Base-by-base conservation (phyloP, 2,329 filamentous ascomycete species). In the Alternaria postmessia region DNA sequence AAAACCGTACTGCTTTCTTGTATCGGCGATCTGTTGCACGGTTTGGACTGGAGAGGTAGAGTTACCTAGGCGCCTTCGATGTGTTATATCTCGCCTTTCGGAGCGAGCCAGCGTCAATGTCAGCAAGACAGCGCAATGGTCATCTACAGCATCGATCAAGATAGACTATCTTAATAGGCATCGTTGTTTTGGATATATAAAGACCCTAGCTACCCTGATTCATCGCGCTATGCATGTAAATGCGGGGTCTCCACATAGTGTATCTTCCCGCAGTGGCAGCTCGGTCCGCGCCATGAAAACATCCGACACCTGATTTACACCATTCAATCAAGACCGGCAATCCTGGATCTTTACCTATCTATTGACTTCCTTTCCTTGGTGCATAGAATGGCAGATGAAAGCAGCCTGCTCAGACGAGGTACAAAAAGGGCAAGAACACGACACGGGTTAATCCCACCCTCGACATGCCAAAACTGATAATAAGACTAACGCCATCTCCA, bases 231-330 rank as follows among this genome's bases (percentile, higher is more conserved):
- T 32, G 20, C 16, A n/a, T 52, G 30, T 34, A 59, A 38, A 46
- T 55, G 57, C 38, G 57, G 57, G 57, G 57, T 59, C 51, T 47
- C 57, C 57, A 59, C 57, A 59, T 51, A 24, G 41, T 30, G 43
- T 39, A 18, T 44, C 18, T 20, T 5, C 22, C 24, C 1, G 16
- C 9, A 41, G 28, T 34, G 18, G 55, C 7, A 44, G 38, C 12
- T 14, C 12, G 43, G 20, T 49, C 22, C 43, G 22, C 30, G 22
- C 44, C 43, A 48, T 36, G 43, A 44, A 43, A 55, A 32, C 26
- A 43, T 18, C 11, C 18, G 16, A 38, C 26, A 38, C 36, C 11
- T 24, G 11, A 49, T 20, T 38, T 20, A 22, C 22, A 24, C 30
- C 16, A 1, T 11, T 8, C 11, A 16, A 18, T 55, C 28, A 36